A percentile compares a stretch with the other conserved stretches of the same genome.
Conservation (phyloP, 441 rosid genomes). For the Pelargonium cotyledonis region DNA sequence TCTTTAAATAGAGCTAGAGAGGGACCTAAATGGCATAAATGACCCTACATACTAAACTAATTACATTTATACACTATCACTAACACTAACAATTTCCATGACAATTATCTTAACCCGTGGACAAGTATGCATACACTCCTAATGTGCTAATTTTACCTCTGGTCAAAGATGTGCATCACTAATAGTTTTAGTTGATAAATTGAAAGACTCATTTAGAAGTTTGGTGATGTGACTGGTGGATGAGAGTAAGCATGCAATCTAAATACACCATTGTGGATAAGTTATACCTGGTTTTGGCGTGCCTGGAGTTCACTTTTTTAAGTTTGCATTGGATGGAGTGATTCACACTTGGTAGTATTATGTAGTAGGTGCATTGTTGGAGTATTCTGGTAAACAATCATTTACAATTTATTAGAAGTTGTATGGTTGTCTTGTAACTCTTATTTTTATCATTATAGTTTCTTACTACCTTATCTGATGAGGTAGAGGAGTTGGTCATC, state of each 20-base stretch:
- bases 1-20: no score
- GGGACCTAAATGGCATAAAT: no score
- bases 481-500: neutral
- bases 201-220: neutral
- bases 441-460: neutral
- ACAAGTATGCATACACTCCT: no score
- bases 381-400: neutral
- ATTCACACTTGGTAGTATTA: neutral
- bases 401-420: neutral
- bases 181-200: neutral
- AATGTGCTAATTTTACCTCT: no score
- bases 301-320: neutral
- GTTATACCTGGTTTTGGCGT: neutral
- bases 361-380: neutral
- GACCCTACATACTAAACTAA: no score
- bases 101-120: no score
- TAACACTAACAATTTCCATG: no score
- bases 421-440: neutral
- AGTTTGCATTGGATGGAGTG: neutral
- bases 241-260: neutral
- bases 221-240: neutral
- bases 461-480: neutral
- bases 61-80: no score
- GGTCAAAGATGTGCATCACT: no score
- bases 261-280: neutral